Base-by-base conservation (phyloP, 305 asterid species). In the Plantago lanceolata region DNA sequence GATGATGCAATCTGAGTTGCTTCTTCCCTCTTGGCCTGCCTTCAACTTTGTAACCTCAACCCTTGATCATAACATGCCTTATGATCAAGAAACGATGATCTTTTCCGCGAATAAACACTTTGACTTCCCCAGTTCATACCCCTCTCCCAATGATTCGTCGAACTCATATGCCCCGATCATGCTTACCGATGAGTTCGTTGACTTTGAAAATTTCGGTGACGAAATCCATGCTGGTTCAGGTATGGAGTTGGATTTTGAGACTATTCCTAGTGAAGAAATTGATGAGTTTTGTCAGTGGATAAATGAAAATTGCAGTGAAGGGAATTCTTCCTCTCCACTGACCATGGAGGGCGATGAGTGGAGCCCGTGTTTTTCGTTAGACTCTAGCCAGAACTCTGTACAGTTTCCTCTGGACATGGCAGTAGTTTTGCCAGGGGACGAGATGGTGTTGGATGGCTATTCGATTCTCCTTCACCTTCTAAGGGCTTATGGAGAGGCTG, bases 401-500 rank as follows among this genome's bases (percentile, higher is more conserved):
- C 53, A 26, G 6, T 55, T 59, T 26, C 71, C 80, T 15, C 29
- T 51, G 5, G 69, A 68, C 57, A 64, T 71, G 71, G 21, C 70
- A 18, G 28, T 75, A 5, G 19, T 49, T 14, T 57, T 79, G 53
- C 85, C 79, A 29, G 78, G 64, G 33, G 69, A 61, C 17, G 71
- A 49, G 43, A 59, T 62, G 72, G 79, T 76, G 68, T 63, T 69
- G 24, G 84, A 84, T 59, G 71, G 59, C 13, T 80, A 79, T 54
- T 54, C 71, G 43, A 54, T 60, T 33, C 80, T 84, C 2, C 71
- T 60, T 24, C 94, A 87, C 72, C 80, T 87, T 2, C 68, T 82
- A 4, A 67, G 43, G 66, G 96, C 87, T 13, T 82, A 84, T 37
- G 90, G 80, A 19, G 97, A 87, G 67, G 87, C 96, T 15, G 61